Conservation (phyloP, 345 rosid species). For the Theobroma cacao region DNA sequence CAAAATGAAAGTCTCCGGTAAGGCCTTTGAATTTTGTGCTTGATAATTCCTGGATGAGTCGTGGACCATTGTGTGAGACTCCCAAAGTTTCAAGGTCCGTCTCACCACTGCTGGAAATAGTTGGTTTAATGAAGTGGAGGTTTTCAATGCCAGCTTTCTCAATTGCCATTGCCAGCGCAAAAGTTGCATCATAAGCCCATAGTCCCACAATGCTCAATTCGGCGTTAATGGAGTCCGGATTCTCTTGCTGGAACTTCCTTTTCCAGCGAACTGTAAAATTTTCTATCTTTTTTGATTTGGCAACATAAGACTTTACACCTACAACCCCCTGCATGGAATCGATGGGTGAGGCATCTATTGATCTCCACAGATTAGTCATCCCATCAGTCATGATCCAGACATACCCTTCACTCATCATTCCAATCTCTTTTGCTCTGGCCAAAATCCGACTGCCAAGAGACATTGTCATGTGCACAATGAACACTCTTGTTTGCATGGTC, state of each 20-base stretch:
- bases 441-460: constrained; percentile 30
- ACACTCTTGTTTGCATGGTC: constrained; percentile 34
- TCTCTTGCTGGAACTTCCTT: neutral
- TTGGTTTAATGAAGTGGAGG: constrained; percentile 7
- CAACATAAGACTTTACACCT: constrained; percentile 18
- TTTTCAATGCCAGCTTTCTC: constrained; percentile 20
- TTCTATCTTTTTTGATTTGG: neutral
- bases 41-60: constrained; percentile 16
- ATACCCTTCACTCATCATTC: constrained; percentile 32
- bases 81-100: constrained; percentile 20
- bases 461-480: constrained; percentile 38
- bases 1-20: constrained; percentile 28
- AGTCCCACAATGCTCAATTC: constrained; percentile 16
- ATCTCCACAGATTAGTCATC: neutral
- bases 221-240: neutral
- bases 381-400: constrained; percentile 39
- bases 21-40: constrained; percentile 31
- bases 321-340: constrained; percentile 25
- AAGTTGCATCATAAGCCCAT: constrained; percentile 43
- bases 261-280: constrained; percentile 11
- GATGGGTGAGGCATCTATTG: neutral
- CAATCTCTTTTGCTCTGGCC: constrained; percentile 12
- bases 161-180: too few relatives aligned
- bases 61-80: constrained; percentile 24
- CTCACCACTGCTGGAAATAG: neutral